These are phyloP conservation scores for Rhodamnia argentea DNA, from an alignment of 345 rosid genomes.

Conservation along the genomic window DNA sequence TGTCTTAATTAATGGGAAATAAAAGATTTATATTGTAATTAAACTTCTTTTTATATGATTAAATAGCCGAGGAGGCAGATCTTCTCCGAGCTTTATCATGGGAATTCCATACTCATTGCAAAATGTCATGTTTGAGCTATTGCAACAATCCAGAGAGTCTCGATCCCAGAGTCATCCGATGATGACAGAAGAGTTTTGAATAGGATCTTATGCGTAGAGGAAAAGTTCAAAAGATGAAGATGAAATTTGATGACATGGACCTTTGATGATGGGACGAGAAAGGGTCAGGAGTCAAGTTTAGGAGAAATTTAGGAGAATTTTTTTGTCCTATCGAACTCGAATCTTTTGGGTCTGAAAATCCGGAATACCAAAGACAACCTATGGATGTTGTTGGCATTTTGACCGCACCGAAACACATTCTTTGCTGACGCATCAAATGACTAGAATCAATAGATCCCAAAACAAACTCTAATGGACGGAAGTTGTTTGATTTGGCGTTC, in stretches of 20 bases:
- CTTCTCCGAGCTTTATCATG: background rate
- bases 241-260: background rate
- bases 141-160: background rate
- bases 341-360: background rate
- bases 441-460: background rate
- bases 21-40: background rate
- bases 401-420: background rate
- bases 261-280: background rate
- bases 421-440: background rate
- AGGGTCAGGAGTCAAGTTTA: background rate
- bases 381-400: background rate
- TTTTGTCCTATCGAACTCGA: background rate
- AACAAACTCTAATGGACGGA: background rate
- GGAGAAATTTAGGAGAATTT: background rate
- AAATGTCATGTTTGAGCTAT: background rate
- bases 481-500: background rate
- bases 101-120: background rate
- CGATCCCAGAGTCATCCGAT: background rate
- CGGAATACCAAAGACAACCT: background rate
- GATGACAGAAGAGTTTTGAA: background rate
- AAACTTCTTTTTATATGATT: background rate
- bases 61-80: background rate
- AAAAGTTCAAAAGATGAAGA: background rate
- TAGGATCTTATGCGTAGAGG: background rate
- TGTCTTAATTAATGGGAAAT: background rate